Conservation (phyloP, 805 yeast genomes). For the Danielia oregonensis region DNA sequence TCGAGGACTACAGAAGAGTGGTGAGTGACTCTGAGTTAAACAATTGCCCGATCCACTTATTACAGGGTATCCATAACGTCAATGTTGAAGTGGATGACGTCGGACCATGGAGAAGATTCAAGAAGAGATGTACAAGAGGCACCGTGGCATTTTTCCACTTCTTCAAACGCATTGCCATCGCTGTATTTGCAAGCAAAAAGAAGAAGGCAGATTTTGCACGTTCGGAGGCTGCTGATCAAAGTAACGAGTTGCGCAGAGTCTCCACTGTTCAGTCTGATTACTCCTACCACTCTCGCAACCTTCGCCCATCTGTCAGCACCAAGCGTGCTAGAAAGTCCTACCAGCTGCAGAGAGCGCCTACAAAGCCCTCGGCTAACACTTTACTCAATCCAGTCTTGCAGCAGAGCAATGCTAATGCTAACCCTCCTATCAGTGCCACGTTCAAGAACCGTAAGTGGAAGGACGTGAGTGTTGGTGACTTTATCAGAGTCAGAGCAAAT, state of each 20-base stretch:
- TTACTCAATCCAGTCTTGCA: slow-evolving; percentile 20
- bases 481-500: slow-evolving; percentile 61
- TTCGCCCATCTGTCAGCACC: slow-evolving; percentile 7
- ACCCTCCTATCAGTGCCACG: slow-evolving; percentile 1
- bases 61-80: slow-evolving; percentile 51
- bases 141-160: slow-evolving; percentile 15
- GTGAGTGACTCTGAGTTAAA: slow-evolving; percentile 69
- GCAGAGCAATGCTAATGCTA: background rate
- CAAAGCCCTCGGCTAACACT: slow-evolving; percentile 16
- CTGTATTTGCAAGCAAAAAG: slow-evolving; percentile 23
- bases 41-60: slow-evolving; percentile 56
- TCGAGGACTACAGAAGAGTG: slow-evolving; percentile 78
- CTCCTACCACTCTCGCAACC: slow-evolving; percentile 9
- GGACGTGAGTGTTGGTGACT: slow-evolving; percentile 49
- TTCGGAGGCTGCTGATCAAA: slow-evolving; percentile 21
- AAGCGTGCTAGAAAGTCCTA: slow-evolving; percentile 11
- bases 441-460: slow-evolving; percentile 21
- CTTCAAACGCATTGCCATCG: slow-evolving; percentile 19
- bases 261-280: slow-evolving; percentile 37
- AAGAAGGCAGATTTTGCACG: slow-evolving; percentile 25
- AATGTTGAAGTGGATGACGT: slow-evolving; percentile 56
- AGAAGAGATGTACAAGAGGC: slow-evolving; percentile 49
- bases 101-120: slow-evolving; percentile 64
- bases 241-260: slow-evolving; percentile 29
- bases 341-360: slow-evolving; percentile 10